Percentiles rank a stretch among this genome's conserved stretches.
phyloP scores from a whole-genome alignment of 208 protist species.

The Leishmania tropica region DNA sequence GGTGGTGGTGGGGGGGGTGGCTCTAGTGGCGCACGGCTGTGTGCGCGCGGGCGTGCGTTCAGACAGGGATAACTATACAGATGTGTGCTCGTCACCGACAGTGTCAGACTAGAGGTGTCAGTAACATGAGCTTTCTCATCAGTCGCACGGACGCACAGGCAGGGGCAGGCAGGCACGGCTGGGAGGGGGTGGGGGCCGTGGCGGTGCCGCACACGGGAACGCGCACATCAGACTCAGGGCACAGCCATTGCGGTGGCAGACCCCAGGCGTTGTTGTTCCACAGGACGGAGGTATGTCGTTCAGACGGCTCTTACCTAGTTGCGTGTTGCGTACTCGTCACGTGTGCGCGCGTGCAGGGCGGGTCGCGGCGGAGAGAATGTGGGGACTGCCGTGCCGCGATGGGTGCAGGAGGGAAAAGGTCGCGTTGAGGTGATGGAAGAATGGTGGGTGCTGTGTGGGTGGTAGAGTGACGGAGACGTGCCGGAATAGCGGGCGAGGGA shows the following conservation, averaged over 20 bases:
- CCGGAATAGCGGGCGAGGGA: background rate
- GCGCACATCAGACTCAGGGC: constrained; percentile 16
- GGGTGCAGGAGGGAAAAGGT: background rate
- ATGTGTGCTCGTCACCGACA: constrained; percentile 40
- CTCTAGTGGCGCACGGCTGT: background rate
- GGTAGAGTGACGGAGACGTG: background rate
- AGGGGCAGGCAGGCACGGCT: background rate
- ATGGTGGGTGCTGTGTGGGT: background rate
- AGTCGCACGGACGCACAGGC: constrained; percentile 7
- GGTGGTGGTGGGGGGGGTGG: too few species aligned
- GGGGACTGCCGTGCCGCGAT: background rate
- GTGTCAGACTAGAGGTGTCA: constrained; percentile 49
- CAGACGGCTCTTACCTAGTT: constrained; percentile 42
- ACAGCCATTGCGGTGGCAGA: constrained; percentile 29
- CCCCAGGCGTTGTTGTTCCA: constrained; percentile 23
- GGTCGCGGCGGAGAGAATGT: background rate
- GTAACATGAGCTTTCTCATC: constrained; percentile 24
- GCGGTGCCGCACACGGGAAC: background rate
- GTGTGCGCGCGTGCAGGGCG: constrained; percentile 4
- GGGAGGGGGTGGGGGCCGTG: background rate
- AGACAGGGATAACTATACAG: constrained; percentile 49
- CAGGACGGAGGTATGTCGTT: constrained; percentile 32
- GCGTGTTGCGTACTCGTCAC: constrained; percentile 27
- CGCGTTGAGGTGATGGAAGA: background rate
- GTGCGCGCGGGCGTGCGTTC: constrained; percentile 11